Evolutionary conservation across 2,329 filamentous ascomycete genomes (phyloP), one percentile per base, ranked within the genome.

Genomic region (Pestalotiopsis sp.): DNA sequence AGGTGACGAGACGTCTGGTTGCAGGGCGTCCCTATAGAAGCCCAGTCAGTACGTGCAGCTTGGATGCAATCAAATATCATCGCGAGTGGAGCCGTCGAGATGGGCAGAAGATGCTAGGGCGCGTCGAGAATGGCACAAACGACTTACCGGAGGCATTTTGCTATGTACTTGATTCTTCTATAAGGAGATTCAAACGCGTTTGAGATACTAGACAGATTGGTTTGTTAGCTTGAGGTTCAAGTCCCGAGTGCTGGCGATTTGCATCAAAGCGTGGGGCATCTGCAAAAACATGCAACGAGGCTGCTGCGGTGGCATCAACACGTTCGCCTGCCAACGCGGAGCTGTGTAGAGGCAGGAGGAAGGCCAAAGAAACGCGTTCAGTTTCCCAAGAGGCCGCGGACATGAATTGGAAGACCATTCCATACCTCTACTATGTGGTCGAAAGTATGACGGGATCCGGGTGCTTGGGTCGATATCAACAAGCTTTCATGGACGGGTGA

Each of bases 1-100:
- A 96, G 73, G 92, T 92, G 76, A 92, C 88, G 80, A 90, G 88
- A 83, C 94, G 88, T 82, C 92, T 89, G 59, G 45, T 52, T 77
- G 90, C 86, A 79, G 89, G 85, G 82, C 93, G 92, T 85, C 87
- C 88, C 92, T 85, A 17, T 4, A 62, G 25, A 20, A 49, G 27
- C 36, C 25, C 31, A 61, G 66, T 69, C 63, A 68, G 67, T 63
- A 66, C 36, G 49, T 31, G 56, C 27, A 27, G 17, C 9, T 27
- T 36, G 45, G 61, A 67, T 38, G 58, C 57, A 58, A 25, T 41
- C n/a, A 38, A 13, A 31, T 38, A 27, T 38, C 20, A 45, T 25
- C 23, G 45, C n/a, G 36, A 36, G 31, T 25, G 36, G 52, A 52
- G 65, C 17, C 25, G 23, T 12, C 52, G 23, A n/a, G 27, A 13